These are phyloP conservation scores for Hypoxylon sp. DNA, from an alignment of 2,329 filamentous ascomycete genomes.

Conservation along the genomic window DNA sequence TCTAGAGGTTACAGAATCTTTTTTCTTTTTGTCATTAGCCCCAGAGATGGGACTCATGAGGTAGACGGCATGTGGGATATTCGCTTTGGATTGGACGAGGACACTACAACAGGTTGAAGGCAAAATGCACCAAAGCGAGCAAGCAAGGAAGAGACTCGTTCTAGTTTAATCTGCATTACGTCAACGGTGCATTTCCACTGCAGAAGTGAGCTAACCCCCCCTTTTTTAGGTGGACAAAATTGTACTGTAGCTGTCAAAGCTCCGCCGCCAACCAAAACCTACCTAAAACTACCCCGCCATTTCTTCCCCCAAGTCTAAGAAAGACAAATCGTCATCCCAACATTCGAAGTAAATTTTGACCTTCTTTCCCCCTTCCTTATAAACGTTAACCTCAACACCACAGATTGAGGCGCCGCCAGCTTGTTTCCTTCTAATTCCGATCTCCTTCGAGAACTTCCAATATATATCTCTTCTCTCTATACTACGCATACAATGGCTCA, in stretches of 20 bases:
- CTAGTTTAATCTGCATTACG: conserved; percentile 48
- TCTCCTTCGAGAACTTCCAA: neutral
- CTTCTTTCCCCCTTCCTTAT: conserved; percentile 41
- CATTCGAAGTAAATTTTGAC: conserved; percentile 45
- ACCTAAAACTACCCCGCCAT: conserved; percentile 42
- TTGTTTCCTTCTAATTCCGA: conserved; percentile 1
- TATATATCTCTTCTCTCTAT: conserved; percentile 7
- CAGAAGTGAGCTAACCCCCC: conserved; percentile 42
- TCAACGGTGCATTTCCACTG: conserved; percentile 48
- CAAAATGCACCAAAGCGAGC: conserved; percentile 34
- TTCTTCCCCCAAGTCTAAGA: conserved; percentile 25
- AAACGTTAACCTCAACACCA: neutral
- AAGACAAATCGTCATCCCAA: conserved; percentile 43
- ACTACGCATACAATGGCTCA: conserved; percentile 72
- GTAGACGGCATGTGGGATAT: conserved; percentile 22
- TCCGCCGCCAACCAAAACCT: conserved; percentile 38
- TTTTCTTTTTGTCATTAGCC: conserved; percentile 23
- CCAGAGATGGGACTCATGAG: conserved; percentile 27
- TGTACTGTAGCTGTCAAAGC: conserved; percentile 38
- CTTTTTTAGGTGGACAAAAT: conserved; percentile 33
- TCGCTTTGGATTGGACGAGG: conserved; percentile 25
- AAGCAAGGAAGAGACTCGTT: conserved; percentile 36
- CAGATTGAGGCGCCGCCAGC: neutral
- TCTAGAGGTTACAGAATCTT: conserved; percentile 9
- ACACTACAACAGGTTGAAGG: conserved; percentile 26